A percentile compares a stretch with the other conserved stretches of the same genome.
These are phyloP conservation scores for Globisporangium nodosum DNA, from an alignment of 352 stramenopile species.

Conservation along the genomic window DNA sequence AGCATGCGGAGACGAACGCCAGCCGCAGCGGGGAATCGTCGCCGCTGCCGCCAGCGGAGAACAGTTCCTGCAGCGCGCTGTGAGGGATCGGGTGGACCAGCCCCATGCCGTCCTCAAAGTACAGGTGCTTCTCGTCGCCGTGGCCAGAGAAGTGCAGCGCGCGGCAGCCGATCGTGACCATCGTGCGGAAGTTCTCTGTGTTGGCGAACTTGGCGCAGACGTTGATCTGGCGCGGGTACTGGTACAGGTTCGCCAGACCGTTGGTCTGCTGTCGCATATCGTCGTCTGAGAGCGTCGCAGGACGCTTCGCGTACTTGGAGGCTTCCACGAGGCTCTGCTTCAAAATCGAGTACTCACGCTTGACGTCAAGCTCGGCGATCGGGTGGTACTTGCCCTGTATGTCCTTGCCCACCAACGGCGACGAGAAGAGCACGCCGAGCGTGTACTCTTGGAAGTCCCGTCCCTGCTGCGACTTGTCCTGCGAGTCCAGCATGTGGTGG, in stretches of 20 bases:
- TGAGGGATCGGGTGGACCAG: slow-evolving; percentile 75
- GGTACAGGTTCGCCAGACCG: slow-evolving; percentile 31
- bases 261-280: neutral
- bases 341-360: slow-evolving; percentile 73
- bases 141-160: slow-evolving; percentile 95
- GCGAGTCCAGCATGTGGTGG: slow-evolving; percentile 18
- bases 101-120: slow-evolving; percentile 92
- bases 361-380: slow-evolving; percentile 85
- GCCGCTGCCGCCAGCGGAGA: slow-evolving; percentile 37
- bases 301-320: slow-evolving; percentile 52
- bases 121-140: slow-evolving; percentile 88
- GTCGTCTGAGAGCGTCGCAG: slow-evolving; percentile 10
- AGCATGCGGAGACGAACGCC: slow-evolving; percentile 80
- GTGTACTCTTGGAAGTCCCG: slow-evolving; percentile 73
- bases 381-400: slow-evolving; percentile 85
- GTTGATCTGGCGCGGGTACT: slow-evolving; percentile 80
- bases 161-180: slow-evolving; percentile 88
- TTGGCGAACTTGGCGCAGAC: slow-evolving; percentile 94
- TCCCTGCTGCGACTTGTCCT: slow-evolving; percentile 47
- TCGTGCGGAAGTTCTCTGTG: slow-evolving; percentile 88
- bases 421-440: slow-evolving; percentile 93
- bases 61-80: slow-evolving; percentile 61
- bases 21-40: slow-evolving; percentile 50
- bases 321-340: slow-evolving; percentile 76
- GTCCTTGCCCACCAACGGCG: slow-evolving; percentile 90